Percentiles rank a stretch among this genome's conserved stretches.
phyloP scores from a whole-genome alignment of 2,329 filamentous ascomycete species.

The Colletotrichum destructivum region DNA sequence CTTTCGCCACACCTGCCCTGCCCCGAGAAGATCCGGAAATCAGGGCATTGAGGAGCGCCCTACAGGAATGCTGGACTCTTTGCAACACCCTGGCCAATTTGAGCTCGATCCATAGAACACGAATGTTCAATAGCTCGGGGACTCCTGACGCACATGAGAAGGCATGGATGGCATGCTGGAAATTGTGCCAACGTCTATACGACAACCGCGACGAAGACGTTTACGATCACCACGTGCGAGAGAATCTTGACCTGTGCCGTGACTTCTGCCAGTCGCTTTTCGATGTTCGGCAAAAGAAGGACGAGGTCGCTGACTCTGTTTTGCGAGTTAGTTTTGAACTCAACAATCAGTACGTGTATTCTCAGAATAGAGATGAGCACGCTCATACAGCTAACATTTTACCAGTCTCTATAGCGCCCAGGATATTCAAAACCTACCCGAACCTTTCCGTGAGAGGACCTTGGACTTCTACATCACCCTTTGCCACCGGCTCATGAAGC shows the following conservation, averaged over 20 bases:
- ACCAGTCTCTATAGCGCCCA: slow-evolving; percentile 87
- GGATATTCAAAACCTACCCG: slow-evolving; percentile 82
- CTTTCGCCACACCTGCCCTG: slow-evolving; percentile 59
- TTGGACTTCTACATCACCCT: slow-evolving; percentile 95
- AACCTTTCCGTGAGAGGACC: slow-evolving; percentile 89
- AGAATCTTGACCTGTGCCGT: slow-evolving; percentile 87
- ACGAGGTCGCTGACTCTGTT: slow-evolving; percentile 87
- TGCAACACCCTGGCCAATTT: slow-evolving; percentile 92
- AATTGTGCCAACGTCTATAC: slow-evolving; percentile 90
- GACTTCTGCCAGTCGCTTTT: slow-evolving; percentile 95
- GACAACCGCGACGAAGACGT: slow-evolving; percentile 81
- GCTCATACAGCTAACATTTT: slow-evolving; percentile 3
- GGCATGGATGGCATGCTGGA: slow-evolving; percentile 96
- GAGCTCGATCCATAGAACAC: slow-evolving; percentile 85
- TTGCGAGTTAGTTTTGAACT: slow-evolving; percentile 94
- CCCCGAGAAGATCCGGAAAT: slow-evolving; percentile 72
- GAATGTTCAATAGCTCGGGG: slow-evolving; percentile 82
- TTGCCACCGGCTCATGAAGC: slow-evolving; percentile 97
- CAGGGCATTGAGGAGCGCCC: slow-evolving; percentile 78
- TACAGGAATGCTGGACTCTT: slow-evolving; percentile 93
- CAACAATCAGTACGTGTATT: slow-evolving; percentile 81
- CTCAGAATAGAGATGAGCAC: background rate
- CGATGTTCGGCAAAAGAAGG: slow-evolving; percentile 83
- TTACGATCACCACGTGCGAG: slow-evolving; percentile 76
- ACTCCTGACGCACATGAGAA: slow-evolving; percentile 85